Evolutionary conservation across 306 rosid genomes (phyloP).

Genomic region (Prunus salicina): DNA sequence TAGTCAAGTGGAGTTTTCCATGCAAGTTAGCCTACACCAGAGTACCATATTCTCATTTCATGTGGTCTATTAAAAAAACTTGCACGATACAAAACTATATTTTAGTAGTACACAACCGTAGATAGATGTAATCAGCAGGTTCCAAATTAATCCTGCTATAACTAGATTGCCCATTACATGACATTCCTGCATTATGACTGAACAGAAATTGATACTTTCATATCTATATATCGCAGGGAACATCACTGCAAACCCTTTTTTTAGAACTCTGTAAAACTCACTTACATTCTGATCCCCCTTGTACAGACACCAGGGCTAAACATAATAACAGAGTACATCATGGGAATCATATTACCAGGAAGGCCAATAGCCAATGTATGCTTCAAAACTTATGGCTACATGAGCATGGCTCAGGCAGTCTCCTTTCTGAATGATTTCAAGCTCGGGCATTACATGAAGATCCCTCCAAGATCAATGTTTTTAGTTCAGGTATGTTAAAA

Average conservation of each 20-base stretch:
- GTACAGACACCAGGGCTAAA: constrained; percentile 74
- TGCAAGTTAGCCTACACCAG: not conserved
- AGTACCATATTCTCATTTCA: not conserved
- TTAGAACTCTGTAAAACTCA: not conserved
- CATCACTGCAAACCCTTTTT: not conserved
- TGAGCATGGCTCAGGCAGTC: constrained; percentile 81
- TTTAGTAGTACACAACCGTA: not conserved
- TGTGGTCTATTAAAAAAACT: not conserved
- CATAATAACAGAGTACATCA: constrained; percentile 73
- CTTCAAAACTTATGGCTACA: constrained; percentile 81
- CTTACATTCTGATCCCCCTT: constrained; percentile 1
- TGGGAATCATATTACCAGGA: constrained; percentile 74
- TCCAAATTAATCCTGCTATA: not conserved
- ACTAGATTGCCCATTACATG: not conserved
- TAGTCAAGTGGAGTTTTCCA: not conserved
- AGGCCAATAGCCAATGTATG: constrained; percentile 87
- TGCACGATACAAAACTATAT: not conserved
- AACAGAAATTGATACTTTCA: not conserved
- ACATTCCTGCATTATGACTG: not conserved
- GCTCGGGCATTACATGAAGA: constrained; percentile 92
- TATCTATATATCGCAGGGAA: not conserved
- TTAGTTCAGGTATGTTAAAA: constrained; percentile 56
- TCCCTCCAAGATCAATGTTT: constrained; percentile 89
- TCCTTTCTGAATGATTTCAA: constrained; percentile 84
- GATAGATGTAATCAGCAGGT: not conserved